Percentiles rank a stretch among this genome's conserved stretches.
phyloP scores from a whole-genome alignment of 176 grass and related monocot genomes.

The Pontederia crassipes region DNA sequence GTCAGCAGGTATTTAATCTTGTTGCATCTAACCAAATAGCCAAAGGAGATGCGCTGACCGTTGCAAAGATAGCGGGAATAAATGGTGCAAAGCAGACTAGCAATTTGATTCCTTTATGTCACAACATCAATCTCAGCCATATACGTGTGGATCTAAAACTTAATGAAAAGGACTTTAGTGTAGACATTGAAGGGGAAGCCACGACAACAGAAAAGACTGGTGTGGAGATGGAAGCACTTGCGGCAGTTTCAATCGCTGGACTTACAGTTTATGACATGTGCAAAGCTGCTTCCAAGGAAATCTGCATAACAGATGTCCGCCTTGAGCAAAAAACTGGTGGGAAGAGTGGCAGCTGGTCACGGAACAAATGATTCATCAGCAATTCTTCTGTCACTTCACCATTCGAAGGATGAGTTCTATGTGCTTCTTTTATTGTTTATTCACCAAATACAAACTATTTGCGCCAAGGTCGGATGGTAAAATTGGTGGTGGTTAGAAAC shows the following conservation, averaged over 20 bases:
- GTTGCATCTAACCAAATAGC: constrained; percentile 87
- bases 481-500: too few relatives aligned
- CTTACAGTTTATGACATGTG: constrained; percentile 96
- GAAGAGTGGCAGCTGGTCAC: constrained; percentile 74
- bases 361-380: constrained; percentile 18
- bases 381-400: too few relatives aligned
- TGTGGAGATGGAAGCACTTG: constrained; percentile 95
- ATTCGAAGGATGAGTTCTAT: too few relatives aligned
- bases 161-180: constrained; percentile 66
- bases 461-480: too few relatives aligned
- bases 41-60: constrained; percentile 89
- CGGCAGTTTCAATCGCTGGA: constrained; percentile 67
- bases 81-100: constrained; percentile 89
- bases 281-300: constrained; percentile 87
- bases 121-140: constrained; percentile 73
- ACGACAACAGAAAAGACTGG: constrained; percentile 55
- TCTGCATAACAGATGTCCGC: constrained; percentile 63
- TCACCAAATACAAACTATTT: too few relatives aligned
- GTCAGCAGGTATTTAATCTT: constrained; percentile 57
- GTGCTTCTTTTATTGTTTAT: too few relatives aligned
- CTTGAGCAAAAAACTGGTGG: constrained; percentile 74
- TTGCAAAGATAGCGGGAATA: constrained; percentile 93
- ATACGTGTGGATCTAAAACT: constrained; percentile 82
- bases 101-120: constrained; percentile 70
- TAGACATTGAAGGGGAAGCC: constrained; percentile 77